Base-by-base conservation (phyloP, 768 basidiomycete species). In the Candolleomyces efflorescens region DNA sequence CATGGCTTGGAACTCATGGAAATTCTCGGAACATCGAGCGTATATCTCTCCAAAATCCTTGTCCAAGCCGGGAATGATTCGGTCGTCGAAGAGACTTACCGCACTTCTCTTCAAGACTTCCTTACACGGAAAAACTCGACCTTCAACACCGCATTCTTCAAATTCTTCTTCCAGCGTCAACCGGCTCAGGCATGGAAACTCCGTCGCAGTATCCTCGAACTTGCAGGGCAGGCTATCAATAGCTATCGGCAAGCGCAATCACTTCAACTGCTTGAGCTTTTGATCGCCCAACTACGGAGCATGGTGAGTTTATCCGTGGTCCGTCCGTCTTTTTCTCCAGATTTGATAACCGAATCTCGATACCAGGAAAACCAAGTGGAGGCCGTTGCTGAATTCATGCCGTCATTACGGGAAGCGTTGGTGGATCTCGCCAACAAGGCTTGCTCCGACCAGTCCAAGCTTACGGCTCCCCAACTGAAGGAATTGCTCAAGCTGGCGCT, bases 121-220 rank as follows among this genome's bases (percentile, higher is more conserved):
- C 75, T 88, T 58, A 84, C 83, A 5, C 82, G 91, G 58, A 97
- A 96, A 74, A 82, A 84, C 45, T 94, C 92, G 3, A 76, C 81
- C 26, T 78, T 95, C 46, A 87, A 88, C 64, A 69, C 81, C 4
- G 71, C 69, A 47, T 94, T 94, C 75, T 88, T 98, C 76, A 78
- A 84, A 48, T 90, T 92, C 54, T 89, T 90, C 67, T 76, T 89
- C 59, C 79, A 80, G 18, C 84, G 89, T 39, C 82, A 82, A 69
- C 85, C 90, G 0, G 56, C 69, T 3, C 71, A 78, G 13, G 90
- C 82, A 18, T 94, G 92, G 90, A 68, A 62, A 37, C 69, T 94
- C 20, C 82, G 86, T 10, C 68, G 76, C 17, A 77, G 81, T 55
- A 68, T 96, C n/a, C 61, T 92, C 38, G 75, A 78, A 17, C 70